These are phyloP conservation scores for Eutypella sp. DNA, from an alignment of 2,329 filamentous ascomycete species.

Conservation along the genomic window DNA sequence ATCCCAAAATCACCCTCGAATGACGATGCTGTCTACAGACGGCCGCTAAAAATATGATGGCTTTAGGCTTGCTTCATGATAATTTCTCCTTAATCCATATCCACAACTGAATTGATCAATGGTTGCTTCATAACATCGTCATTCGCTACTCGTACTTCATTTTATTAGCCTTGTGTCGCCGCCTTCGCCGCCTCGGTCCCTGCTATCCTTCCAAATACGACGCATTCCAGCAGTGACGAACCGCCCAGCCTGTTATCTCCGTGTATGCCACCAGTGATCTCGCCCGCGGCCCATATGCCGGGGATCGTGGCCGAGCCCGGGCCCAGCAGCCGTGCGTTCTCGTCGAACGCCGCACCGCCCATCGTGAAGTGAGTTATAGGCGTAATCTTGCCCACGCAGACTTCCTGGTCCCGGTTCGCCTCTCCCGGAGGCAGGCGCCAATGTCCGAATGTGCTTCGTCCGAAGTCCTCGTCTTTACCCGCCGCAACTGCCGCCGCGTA, in stretches of 20 bases:
- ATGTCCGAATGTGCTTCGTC: constrained; percentile 46
- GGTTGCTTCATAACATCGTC: too few species aligned
- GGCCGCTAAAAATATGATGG: too few species aligned
- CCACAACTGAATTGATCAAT: too few species aligned
- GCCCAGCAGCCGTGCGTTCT: constrained; percentile 45
- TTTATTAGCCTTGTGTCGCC: background rate
- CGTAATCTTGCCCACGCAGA: constrained; percentile 56
- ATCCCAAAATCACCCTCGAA: too few species aligned
- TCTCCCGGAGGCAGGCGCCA: constrained; percentile 46
- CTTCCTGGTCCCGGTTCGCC: constrained; percentile 42
- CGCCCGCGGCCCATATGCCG: constrained; percentile 59
- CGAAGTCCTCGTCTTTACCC: constrained; percentile 37
- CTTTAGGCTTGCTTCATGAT: too few species aligned
- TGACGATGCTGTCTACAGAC: too few species aligned
- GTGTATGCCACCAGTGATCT: constrained; percentile 61
- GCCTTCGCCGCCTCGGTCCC: constrained; percentile 40
- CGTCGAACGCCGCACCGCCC: constrained; percentile 57
- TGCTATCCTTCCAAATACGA: constrained; percentile 57
- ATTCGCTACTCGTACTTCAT: background rate
- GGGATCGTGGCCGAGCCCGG: constrained; percentile 38
- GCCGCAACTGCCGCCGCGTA: constrained; percentile 43
- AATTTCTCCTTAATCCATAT: too few species aligned
- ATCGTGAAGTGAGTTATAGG: constrained; percentile 64
- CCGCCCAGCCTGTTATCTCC: constrained; percentile 59
- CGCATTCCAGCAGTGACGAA: constrained; percentile 58